phyloP scores from a whole-genome alignment of 352 stramenopile species.

The Pythium apleroticum region DNA sequence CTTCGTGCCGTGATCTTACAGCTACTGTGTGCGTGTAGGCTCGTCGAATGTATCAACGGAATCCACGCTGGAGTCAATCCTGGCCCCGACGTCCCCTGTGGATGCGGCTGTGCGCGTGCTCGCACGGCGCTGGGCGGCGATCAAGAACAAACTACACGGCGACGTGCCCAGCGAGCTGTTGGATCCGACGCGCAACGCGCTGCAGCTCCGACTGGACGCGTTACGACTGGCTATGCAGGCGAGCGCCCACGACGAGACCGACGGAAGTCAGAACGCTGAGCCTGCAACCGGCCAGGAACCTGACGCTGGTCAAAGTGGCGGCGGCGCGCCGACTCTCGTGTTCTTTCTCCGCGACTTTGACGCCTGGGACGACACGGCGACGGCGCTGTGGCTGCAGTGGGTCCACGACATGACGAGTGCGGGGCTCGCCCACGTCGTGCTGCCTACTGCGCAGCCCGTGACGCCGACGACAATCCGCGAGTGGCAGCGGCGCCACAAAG shows the following conservation, averaged over 20 bases:
- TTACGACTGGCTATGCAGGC: constrained; percentile 13
- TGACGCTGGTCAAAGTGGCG: not conserved
- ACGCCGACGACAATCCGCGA: constrained; percentile 45
- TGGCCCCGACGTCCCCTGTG: constrained; percentile 24
- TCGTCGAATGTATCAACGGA: constrained; percentile 37
- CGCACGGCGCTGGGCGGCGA: constrained; percentile 36
- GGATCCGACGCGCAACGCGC: constrained; percentile 23
- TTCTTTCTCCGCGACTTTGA: constrained; percentile 69
- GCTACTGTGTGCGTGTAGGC: constrained; percentile 17
- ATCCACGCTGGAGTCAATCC: constrained; percentile 36
- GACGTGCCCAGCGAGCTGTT: constrained; percentile 43
- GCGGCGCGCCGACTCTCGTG: constrained; percentile 27
- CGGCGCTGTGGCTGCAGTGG: constrained; percentile 49
- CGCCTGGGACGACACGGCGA: constrained; percentile 32
- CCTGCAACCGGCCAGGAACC: not conserved
- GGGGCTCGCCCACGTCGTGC: constrained; percentile 56
- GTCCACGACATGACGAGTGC: constrained; percentile 43
- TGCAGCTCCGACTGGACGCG: constrained; percentile 12
- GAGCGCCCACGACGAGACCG: not conserved
- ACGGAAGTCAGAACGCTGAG: not conserved
- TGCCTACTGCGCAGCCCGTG: constrained; percentile 41
- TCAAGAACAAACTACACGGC: constrained; percentile 47
- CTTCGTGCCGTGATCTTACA: not conserved
- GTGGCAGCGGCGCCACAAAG: constrained; percentile 38
- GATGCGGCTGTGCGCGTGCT: constrained; percentile 31